Base-by-base conservation (phyloP, 2,329 filamentous ascomycete genomes). In the Cladosporium sp. region DNA sequence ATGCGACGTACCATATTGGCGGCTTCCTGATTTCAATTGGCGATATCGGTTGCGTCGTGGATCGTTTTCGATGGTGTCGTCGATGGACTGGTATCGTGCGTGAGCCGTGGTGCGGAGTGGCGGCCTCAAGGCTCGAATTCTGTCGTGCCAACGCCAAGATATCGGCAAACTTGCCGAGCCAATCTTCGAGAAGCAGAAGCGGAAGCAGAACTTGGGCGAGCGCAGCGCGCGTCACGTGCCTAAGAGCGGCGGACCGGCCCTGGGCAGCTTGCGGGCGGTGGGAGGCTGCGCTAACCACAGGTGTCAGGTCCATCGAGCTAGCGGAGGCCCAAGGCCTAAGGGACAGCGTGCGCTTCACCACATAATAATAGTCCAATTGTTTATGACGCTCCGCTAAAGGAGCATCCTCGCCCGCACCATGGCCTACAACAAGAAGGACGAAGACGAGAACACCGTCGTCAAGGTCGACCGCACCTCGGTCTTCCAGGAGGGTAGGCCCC, bases 351-450 rank as follows among this genome's bases (percentile, higher is more conserved):
- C 52, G 52, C 52, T 47, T 38, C 28, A 47, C 28, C 28, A 55
- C 52, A 36, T 55, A 39, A 34, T 37, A 37, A 34, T 43, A 40
- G 19, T 14, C 19, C 42, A 20, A 15, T 55, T 47, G 52, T 55
- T 55, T 55, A 55, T 55, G 52, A 45, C 52, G 52, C 52, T 55
- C 52, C 52, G 52, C 52, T 55, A 45, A 55, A 55, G 52, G 52
- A 55, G 52, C 52, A 45, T 17, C 30, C 15, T 9, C 28, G 52
- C 34, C 36, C 55, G 51, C 65, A 69, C 37, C 73, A 96, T 96
- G 92, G 94, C 89, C 79, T 96, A 94, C 85, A 88, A 93, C 82
- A 99, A 99, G 82, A 97, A 96, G 83, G 93, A 99, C 78, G 94
- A 97, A 84, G 94, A 99, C 82, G 93, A 97, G 75, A 85, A 88